Percentiles rank a stretch among this genome's conserved stretches.
Conservation (phyloP, 805 yeast species). For the Barnettozyma vustinii region DNA sequence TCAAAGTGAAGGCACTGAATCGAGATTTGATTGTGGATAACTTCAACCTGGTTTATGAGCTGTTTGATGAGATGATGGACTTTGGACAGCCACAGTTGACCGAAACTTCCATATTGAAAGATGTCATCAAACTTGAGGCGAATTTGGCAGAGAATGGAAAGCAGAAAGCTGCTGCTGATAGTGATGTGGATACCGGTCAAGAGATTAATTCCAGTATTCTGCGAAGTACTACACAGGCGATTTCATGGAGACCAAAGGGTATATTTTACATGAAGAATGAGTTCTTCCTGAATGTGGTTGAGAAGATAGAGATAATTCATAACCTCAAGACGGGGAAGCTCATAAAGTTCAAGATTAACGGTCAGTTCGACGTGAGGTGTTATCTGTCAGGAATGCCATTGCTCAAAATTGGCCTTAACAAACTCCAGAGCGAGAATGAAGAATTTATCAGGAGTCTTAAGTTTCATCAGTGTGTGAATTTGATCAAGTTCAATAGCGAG, state of each 20-base stretch:
- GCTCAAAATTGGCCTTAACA: slow-evolving; percentile 72
- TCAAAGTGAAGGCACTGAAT: slow-evolving; percentile 36
- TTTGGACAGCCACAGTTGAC: slow-evolving; percentile 55
- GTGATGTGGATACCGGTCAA: slow-evolving; percentile 14
- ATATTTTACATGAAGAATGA: slow-evolving; percentile 84
- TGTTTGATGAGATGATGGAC: slow-evolving; percentile 31
- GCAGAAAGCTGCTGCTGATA: slow-evolving; percentile 1
- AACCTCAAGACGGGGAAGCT: slow-evolving; percentile 49
- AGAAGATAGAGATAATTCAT: slow-evolving; percentile 63
- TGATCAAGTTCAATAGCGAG: slow-evolving; percentile 45
- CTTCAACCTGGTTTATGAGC: slow-evolving; percentile 66
- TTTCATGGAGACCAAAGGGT: slow-evolving; percentile 92
- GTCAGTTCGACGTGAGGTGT: slow-evolving; percentile 67
- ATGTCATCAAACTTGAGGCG: slow-evolving; percentile 62
- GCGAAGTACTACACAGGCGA: slow-evolving; percentile 68
- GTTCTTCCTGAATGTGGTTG: slow-evolving; percentile 82
- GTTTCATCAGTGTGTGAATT: slow-evolving; percentile 84
- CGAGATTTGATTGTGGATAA: slow-evolving; percentile 66
- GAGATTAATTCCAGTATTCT: slow-evolving; percentile 63
- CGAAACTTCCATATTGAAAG: slow-evolving; percentile 70
- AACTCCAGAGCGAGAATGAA: slow-evolving; percentile 28
- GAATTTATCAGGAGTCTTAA: slow-evolving; percentile 58
- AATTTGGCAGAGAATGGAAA: slow-evolving; percentile 28
- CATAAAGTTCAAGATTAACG: slow-evolving; percentile 62
- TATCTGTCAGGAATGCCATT: slow-evolving; percentile 89